Evolutionary conservation across 2,329 filamentous ascomycete species (phyloP), one percentile per base, ranked within the genome.

Genomic region (Coniella lustricola): DNA sequence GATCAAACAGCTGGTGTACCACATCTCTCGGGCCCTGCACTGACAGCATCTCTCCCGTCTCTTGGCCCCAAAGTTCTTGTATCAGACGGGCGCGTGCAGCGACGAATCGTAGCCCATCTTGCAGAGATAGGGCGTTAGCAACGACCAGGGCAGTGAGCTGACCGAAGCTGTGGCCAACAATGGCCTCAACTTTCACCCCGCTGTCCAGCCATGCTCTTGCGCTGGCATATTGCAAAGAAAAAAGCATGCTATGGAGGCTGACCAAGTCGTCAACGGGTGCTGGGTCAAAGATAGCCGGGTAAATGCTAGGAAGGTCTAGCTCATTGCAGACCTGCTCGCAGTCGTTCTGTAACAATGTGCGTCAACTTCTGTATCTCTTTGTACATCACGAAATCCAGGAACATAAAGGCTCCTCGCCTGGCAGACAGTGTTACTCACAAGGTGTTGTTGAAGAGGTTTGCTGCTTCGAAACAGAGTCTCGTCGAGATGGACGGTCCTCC

Each of bases 81-180:
- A 69, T 62, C 1, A 68, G 38, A 0, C 38, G 20, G 2, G 67
- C 66, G 5, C 67, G 57, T 0, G 54, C 57, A 0, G 57, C 47
- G 5, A 70, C 55, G 1, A 69, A 48, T 1, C 49, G 52, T 4
- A 67, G 29, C 1, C 56, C 55, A 35, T 68, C 65, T 4, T 45
- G 7, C 0, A 66, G 53, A 8, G 56, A 60, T 10, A 67, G 41
- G 1, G 54, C 51, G 1, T 62, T 62, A 2, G 64, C 59, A 1
- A 67, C 51, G 35, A 62, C 60, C 3, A 67, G 47, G 2, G 64
- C 65, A 0, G 63, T 64, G 2, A 68, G 46, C 46, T 68, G 58
- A 8, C 66, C 66, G 46, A 69, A 60, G 54, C 64, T 66, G 47
- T 67, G 66, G 0, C 66, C 67, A 9, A 70, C 48, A 7, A 70